Evolutionary conservation across 129 eudicot genomes (phyloP).

Genomic region (Escallonia herrerae): DNA sequence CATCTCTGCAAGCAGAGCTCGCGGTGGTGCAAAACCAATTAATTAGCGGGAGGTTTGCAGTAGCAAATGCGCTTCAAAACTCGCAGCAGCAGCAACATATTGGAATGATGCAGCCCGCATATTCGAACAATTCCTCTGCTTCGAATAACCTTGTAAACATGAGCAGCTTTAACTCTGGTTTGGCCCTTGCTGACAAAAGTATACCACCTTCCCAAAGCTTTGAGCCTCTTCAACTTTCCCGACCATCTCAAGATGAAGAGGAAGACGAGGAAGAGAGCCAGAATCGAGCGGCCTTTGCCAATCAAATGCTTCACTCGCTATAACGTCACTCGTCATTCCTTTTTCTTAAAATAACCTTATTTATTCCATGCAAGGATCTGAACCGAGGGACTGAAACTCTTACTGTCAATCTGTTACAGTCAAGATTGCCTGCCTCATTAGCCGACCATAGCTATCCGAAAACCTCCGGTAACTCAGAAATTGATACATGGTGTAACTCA

Average conservation of each 20-base stretch:
- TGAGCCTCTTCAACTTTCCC: conserved; percentile 14
- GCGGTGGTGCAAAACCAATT: conserved; percentile 23
- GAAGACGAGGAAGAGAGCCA: conserved; percentile 18
- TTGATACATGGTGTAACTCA: too few species aligned
- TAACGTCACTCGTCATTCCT: not conserved
- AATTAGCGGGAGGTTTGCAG: conserved; percentile 15
- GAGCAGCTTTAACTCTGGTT: conserved; percentile 7
- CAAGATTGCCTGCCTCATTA: too few species aligned
- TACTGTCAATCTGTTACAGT: too few species aligned
- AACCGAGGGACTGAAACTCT: too few species aligned
- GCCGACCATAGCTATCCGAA: too few species aligned
- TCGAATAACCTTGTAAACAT: conserved; percentile 9
- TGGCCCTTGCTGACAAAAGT: conserved; percentile 1
- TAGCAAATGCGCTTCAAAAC: conserved; percentile 11
- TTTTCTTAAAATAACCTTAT: not conserved
- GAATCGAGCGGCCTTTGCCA: conserved; percentile 4
- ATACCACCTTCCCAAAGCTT: conserved; percentile 6
- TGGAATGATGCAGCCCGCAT: conserved; percentile 17
- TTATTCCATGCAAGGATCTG: too few species aligned
- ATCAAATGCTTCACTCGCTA: conserved; percentile 10
- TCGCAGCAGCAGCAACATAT: conserved; percentile 19
- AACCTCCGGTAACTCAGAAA: too few species aligned
- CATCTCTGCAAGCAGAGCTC: conserved; percentile 21
- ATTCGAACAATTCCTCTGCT: conserved; percentile 15
- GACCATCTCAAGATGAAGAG: conserved; percentile 3